Percentiles rank a stretch among this genome's conserved stretches.
These are phyloP conservation scores for Punctularia strigosozonata DNA, from an alignment of 768 basidiomycete species.

Conservation along the genomic window DNA sequence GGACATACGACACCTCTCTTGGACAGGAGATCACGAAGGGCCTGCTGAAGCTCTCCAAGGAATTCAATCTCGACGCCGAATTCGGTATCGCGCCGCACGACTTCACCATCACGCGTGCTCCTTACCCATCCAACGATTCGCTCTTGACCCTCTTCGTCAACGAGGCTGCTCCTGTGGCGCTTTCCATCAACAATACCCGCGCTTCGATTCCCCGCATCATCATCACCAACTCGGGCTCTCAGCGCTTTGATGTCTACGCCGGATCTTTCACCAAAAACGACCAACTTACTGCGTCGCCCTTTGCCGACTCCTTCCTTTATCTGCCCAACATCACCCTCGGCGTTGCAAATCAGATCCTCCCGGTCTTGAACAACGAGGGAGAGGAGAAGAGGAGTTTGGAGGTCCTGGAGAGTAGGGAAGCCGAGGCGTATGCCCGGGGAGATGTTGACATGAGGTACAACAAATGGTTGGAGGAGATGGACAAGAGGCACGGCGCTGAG, in stretches of 20 bases:
- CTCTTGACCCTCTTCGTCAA: conserved; percentile 1
- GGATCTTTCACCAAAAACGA: conserved; percentile 76
- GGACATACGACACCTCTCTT: conserved; percentile 46
- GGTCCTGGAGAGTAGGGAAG: conserved; percentile 22
- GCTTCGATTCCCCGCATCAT: conserved; percentile 48
- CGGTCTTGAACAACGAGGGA: conserved; percentile 36
- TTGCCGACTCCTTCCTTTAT: conserved; percentile 50
- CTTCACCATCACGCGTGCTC: conserved; percentile 56
- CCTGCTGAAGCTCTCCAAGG: conserved; percentile 36
- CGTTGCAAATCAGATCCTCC: conserved; percentile 41
- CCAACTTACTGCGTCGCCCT: conserved; percentile 66
- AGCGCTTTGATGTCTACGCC: conserved; percentile 54
- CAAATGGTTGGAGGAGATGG: conserved; percentile 51
- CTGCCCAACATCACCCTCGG: conserved; percentile 40
- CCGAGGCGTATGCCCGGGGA: conserved; percentile 33
- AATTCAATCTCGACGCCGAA: conserved; percentile 48
- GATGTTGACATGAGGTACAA: conserved; percentile 38
- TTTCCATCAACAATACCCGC: conserved; percentile 53
- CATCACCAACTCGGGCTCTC: conserved; percentile 50
- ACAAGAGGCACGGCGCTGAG: conserved; percentile 22
- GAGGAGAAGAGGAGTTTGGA: conserved; percentile 21
- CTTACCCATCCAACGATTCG: conserved; percentile 16
- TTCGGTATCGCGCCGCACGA: conserved; percentile 72
- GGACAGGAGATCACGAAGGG: conserved; percentile 45
- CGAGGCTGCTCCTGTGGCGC: conserved; percentile 42